Percentiles rank a stretch among this genome's conserved stretches.
Evolutionary conservation across 495 filamentous ascomycete species (phyloP).

Genomic region (Bathelium albidoporum): DNA sequence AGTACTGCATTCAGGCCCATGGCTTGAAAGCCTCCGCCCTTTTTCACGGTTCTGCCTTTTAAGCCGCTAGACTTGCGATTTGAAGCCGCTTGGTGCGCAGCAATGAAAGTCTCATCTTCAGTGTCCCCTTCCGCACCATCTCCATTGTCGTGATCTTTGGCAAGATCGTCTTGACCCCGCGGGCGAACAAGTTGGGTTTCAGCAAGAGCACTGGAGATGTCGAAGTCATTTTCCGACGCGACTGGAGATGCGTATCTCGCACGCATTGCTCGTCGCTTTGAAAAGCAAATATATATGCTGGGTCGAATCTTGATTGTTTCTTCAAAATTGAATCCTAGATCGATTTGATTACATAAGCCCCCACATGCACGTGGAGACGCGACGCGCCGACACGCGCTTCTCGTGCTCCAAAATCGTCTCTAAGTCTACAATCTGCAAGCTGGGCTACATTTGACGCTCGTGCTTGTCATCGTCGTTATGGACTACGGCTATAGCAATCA

Average conservation of each 20-base stretch:
- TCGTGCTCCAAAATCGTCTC: background rate
- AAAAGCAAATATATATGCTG: no score
- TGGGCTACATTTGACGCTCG: background rate
- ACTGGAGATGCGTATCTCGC: slow-evolving; percentile 50
- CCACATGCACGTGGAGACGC: background rate
- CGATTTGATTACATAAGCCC: background rate
- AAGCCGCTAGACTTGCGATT: slow-evolving; percentile 74
- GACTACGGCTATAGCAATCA: slow-evolving; percentile 20
- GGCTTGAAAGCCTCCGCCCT: slow-evolving; percentile 88
- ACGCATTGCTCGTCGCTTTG: slow-evolving; percentile 42
- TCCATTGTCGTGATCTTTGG: slow-evolving; percentile 3
- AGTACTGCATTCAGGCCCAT: slow-evolving; percentile 82
- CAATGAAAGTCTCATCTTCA: slow-evolving; percentile 82
- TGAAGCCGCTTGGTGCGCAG: slow-evolving; percentile 66
- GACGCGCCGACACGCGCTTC: background rate
- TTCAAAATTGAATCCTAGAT: no score
- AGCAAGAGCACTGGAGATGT: slow-evolving; percentile 52
- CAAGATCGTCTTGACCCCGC: background rate
- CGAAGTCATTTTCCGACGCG: slow-evolving; percentile 80
- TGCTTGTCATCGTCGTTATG: background rate
- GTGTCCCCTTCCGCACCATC: slow-evolving; percentile 57
- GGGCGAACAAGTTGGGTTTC: no score
- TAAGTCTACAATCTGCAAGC: background rate
- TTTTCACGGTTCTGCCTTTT: slow-evolving; percentile 80
- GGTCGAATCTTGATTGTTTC: no score